phyloP scores from a whole-genome alignment of 2,329 filamentous ascomycete genomes.

The Cordyceps cateniannulata region DNA sequence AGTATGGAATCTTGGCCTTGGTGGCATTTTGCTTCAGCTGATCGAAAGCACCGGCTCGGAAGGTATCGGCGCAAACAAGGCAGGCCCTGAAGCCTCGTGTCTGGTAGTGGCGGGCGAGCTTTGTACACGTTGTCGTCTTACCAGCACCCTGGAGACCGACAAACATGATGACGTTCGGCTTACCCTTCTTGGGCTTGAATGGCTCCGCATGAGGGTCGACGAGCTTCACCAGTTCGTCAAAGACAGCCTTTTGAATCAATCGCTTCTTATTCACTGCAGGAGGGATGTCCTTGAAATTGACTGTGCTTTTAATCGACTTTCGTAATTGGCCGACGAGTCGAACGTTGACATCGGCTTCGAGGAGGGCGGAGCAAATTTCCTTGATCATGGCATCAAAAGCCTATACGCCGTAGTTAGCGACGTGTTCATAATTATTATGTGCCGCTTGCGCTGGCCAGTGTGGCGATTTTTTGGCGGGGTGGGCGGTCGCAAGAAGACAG shows the following conservation, averaged over 20 bases:
- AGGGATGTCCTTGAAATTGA: conserved; percentile 92
- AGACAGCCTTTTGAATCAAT: conserved; percentile 94
- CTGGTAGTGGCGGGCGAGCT: conserved; percentile 91
- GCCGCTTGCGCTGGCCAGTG: neutral
- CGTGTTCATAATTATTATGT: neutral
- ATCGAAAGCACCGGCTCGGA: conserved; percentile 96
- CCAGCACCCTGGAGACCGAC: conserved; percentile 95
- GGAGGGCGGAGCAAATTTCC: conserved; percentile 90
- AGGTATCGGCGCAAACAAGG: conserved; percentile 94
- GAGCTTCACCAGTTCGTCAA: conserved; percentile 90
- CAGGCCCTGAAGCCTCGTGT: conserved; percentile 88
- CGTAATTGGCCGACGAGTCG: conserved; percentile 84
- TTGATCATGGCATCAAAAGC: conserved; percentile 98
- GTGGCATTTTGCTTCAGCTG: conserved; percentile 98
- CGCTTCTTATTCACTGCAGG: conserved; percentile 96
- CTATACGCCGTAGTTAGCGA: conserved; percentile 34
- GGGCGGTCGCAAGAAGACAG: neutral
- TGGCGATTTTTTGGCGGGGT: conserved; percentile 10
- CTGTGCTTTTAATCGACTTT: conserved; percentile 82
- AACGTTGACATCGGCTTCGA: conserved; percentile 97
- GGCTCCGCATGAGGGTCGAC: conserved; percentile 93
- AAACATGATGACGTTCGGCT: conserved; percentile 98
- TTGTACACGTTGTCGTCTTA: conserved; percentile 98
- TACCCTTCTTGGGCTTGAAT: conserved; percentile 95
- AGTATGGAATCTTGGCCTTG: conserved; percentile 98